Base-by-base conservation (phyloP, 345 rosid genomes). In the Aethionema arabicum region DNA sequence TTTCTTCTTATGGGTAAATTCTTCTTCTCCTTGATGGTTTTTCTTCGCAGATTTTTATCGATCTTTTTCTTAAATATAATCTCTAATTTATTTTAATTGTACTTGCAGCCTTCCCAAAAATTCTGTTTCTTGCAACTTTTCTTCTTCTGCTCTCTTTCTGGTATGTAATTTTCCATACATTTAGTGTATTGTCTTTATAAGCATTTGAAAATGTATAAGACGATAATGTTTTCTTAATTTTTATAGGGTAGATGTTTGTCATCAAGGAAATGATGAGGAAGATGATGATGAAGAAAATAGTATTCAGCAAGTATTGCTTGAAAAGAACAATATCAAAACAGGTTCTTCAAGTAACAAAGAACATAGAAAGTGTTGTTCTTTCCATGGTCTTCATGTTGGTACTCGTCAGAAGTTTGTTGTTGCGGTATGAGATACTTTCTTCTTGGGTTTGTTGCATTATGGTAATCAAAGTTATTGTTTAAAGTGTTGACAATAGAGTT, bases 201-300 rank as follows among this genome's bases (percentile, higher is more conserved):
- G 45, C 12, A 3, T 41, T 41, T 11, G 13, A 15, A 4, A 48
- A 48, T 48, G 52, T 6, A 51, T 64, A 64, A 65, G 61, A 45
- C 31, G 37, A 6, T 16, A 70, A 12, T 46, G 9, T 31, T 50
- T 21, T 50, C 14, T 42, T 42, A 36, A 56, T 80, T 74, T 21
- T 66, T 80, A 70, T 79, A 83, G 88, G 88, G 79, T 83, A 66
- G 85, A 83, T 79, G 83, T 83, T 72, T 83, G 88, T 79, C 88
- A 83, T 83, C 84, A 83, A 79, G 82, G 80, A 62, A 77, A 79
- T 56, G 85, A 74, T 56, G 75, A 72, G 2, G 70, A 72, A 30
- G 75, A 71, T 8, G 74, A 70, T 11, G 75, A 72, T n/a, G 88
- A 81, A 67, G 82, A 77, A 45, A 66, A 50, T 30, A 63, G 74